Conservation (phyloP, 352 stramenopile species). For the Phytophthora citricola region DNA sequence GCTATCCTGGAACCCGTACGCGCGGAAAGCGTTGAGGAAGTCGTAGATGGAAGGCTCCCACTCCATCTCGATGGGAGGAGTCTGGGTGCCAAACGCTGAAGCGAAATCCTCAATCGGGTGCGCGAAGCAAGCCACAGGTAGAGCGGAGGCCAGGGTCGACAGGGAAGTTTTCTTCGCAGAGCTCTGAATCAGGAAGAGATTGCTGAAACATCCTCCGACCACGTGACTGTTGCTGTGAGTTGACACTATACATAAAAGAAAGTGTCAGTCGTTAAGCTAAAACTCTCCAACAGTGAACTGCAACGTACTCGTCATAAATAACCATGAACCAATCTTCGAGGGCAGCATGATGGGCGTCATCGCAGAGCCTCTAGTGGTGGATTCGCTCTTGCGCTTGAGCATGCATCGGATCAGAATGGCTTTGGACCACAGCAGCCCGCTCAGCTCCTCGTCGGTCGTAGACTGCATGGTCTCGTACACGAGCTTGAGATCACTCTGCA, state of each 20-base stretch:
- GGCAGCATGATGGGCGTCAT: slow-evolving; percentile 44
- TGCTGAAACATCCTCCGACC: slow-evolving; percentile 74
- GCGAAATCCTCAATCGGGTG: slow-evolving; percentile 62
- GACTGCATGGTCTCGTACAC: slow-evolving; percentile 76
- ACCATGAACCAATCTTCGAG: slow-evolving; percentile 69
- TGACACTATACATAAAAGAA: slow-evolving; percentile 56
- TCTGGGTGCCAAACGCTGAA: slow-evolving; percentile 36
- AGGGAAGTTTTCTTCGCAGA: slow-evolving; percentile 23
- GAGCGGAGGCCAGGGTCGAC: slow-evolving; percentile 43
- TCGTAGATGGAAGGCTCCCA: slow-evolving; percentile 79
- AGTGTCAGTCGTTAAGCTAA: slow-evolving; percentile 4
- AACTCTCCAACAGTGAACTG: not conserved
- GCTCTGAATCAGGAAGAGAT: slow-evolving; percentile 63
- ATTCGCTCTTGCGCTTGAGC: slow-evolving; percentile 38
- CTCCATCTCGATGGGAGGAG: slow-evolving; percentile 60
- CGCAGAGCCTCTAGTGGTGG: slow-evolving; percentile 11
- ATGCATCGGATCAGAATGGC: slow-evolving; percentile 67
- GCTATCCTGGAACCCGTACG: slow-evolving; percentile 83
- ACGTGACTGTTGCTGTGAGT: slow-evolving; percentile 75
- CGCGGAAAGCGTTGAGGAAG: slow-evolving; percentile 78
- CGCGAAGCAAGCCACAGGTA: slow-evolving; percentile 60
- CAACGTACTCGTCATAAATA: slow-evolving; percentile 81
- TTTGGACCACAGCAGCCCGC: slow-evolving; percentile 74
- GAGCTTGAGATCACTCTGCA: slow-evolving; percentile 56
- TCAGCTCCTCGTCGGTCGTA: slow-evolving; percentile 55